A percentile compares a stretch with the other conserved stretches of the same genome.
Conservation (phyloP, 192 early-diverging fungal genomes). For the Coemansia sp. region DNA sequence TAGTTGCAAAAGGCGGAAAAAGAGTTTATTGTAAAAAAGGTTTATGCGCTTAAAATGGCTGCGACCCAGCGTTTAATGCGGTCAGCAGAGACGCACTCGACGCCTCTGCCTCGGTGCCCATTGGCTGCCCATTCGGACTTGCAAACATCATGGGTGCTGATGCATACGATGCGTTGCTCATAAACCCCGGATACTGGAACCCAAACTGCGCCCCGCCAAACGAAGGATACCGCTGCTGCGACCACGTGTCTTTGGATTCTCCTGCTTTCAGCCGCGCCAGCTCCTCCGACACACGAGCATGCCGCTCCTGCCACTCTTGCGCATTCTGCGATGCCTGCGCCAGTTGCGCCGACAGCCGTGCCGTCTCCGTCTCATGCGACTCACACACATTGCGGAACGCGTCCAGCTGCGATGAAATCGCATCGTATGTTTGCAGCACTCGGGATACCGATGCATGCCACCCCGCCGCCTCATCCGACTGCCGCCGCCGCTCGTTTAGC, state of each 20-base stretch:
- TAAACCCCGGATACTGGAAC: slow-evolving; percentile 18
- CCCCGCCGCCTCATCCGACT: slow-evolving; percentile 7
- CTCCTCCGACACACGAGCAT: slow-evolving; percentile 14
- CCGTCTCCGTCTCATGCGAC: slow-evolving; percentile 15
- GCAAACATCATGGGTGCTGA: slow-evolving; percentile 13
- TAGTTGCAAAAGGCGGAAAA: not conserved
- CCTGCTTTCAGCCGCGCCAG: slow-evolving; percentile 11
- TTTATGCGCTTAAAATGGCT: slow-evolving; percentile 15
- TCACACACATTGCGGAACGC: slow-evolving; percentile 23
- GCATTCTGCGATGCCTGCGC: slow-evolving; percentile 35
- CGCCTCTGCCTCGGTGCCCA: slow-evolving; percentile 1
- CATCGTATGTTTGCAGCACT: slow-evolving; percentile 33
- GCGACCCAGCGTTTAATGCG: slow-evolving; percentile 30
- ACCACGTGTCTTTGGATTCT: not conserved
- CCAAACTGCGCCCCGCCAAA: slow-evolving; percentile 7
- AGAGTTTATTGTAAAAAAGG: not conserved
- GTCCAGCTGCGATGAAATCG: slow-evolving; percentile 25
- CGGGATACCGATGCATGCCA: slow-evolving; percentile 23
- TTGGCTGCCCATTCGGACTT: not conserved
- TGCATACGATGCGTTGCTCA: slow-evolving; percentile 5
- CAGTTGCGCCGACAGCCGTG: slow-evolving; percentile 29
- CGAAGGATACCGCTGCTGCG: slow-evolving; percentile 14
- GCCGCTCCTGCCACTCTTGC: slow-evolving; percentile 34
- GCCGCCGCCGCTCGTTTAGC: slow-evolving; percentile 16
- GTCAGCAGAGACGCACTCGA: slow-evolving; percentile 17